Evolutionary conservation across 805 yeast species (phyloP), one percentile per base, ranked within the genome.

Genomic region (Yamadazyma ubonensis): DNA sequence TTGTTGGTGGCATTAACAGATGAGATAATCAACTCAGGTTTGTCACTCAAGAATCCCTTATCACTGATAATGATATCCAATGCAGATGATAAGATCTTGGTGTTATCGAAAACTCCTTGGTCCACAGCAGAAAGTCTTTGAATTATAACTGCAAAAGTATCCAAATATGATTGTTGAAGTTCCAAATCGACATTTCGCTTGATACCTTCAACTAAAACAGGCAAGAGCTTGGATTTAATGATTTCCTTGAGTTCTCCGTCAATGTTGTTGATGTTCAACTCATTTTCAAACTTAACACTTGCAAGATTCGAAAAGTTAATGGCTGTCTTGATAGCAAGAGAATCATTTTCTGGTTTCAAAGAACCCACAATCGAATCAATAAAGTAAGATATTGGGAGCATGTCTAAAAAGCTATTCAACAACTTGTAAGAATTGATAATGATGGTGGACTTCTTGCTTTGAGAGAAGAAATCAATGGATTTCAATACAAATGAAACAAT

Each of bases 301-400:
- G 87, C 71, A 32, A 88, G 74, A 21, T 73, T 54, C 9, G 86
- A 79, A 41, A 84, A 68, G 50, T 80, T 83, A 49, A 75, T 75
- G 43, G 80, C 79, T 33, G 83, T 71, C 38, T 71, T 75, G 38
- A 70, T 56, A 9, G 78, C 80, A 19, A 73, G 52, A 2, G 58
- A 45, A 37, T 66, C 61, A 3, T 67, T 52, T 7, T 47, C 51
- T 4, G 51, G 50, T 29, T 67, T 54, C 46, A 76, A 66, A 0
- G 69, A 58, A 15, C 62, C 64, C 12, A 63, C 45, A 17, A 85
- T 73, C 1, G 95, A 78, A 12, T 71, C 67, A 20, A 83, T 82
- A 57, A 86, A 90, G 48, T 79, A 75, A 45, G 73, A 73, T 47
- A 89, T 75, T 21, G 98, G 96, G 38, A 91, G 67, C 45, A 88